These are phyloP conservation scores for Toxoplasma gondii DNA, from an alignment of 169 alveolate species.

Conservation along the genomic window DNA sequence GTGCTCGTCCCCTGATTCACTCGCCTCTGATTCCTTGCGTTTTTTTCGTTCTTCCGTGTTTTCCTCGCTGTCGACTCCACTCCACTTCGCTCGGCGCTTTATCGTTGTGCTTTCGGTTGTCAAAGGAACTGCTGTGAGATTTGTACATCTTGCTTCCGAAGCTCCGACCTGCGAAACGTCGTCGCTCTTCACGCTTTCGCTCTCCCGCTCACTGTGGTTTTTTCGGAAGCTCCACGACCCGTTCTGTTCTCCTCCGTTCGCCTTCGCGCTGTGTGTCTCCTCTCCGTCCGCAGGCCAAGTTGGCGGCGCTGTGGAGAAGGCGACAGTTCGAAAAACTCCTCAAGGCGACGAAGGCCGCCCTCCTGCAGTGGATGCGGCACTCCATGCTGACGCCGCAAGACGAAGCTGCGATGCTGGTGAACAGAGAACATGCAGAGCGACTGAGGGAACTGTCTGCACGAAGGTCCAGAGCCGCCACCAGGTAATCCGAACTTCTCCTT, in stretches of 20 bases:
- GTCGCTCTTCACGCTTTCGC: no score
- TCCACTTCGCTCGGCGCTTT: no score
- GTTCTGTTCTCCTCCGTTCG: neutral
- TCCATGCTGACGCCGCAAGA: constrained; percentile 23
- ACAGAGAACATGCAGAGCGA: neutral
- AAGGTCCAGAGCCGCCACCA: neutral
- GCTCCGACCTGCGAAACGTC: no score
- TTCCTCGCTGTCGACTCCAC: no score
- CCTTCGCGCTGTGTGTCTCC: neutral
- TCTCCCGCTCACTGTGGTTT: no score
- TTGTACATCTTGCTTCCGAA: no score
- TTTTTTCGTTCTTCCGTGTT: no score
- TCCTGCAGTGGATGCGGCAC: neutral
- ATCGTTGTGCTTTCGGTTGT: no score
- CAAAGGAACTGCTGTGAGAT: no score
- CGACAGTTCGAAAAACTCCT: constrained; percentile 8
- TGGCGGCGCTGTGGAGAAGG: constrained; percentile 19
- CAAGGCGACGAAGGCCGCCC: neutral
- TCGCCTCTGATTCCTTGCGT: no score
- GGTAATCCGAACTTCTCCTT: neutral
- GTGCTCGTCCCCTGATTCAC: no score
- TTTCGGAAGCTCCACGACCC: no score
- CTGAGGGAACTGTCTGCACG: neutral
- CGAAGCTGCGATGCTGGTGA: constrained; percentile 26
- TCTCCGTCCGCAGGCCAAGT: neutral